Percentiles rank a stretch among this genome's conserved stretches.
Conservation (phyloP, 805 yeast genomes). For the Tetrapisispora phaffii region DNA sequence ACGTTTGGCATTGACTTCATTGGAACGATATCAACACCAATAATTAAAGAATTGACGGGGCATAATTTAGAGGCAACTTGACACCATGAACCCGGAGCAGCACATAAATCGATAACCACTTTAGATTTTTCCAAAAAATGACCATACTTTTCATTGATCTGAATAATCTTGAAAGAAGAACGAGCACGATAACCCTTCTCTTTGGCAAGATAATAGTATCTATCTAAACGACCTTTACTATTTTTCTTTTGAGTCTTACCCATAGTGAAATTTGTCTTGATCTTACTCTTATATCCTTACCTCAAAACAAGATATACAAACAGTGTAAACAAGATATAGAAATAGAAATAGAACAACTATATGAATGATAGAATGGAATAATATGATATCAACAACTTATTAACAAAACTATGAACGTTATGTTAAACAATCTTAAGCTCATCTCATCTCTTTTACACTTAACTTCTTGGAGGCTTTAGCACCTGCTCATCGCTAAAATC, state of each 20-base stretch:
- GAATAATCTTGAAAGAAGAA: constrained; percentile 91
- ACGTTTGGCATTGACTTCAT: constrained; percentile 93
- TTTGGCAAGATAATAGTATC: constrained; percentile 90
- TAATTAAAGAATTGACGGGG: constrained; percentile 85
- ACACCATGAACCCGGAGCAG: constrained; percentile 99
- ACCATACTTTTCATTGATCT: constrained; percentile 92
- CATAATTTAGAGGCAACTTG: constrained; percentile 93
- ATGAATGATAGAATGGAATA: no score
- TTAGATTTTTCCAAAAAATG: constrained; percentile 89
- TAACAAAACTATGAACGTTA: no score
- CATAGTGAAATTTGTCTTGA: constrained; percentile 35
- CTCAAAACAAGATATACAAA: no score
- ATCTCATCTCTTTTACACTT: no score
- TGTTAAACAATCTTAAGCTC: no score
- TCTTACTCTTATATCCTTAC: not conserved
- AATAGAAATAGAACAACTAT: no score
- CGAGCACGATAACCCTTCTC: constrained; percentile 98
- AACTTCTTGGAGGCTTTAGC: no score
- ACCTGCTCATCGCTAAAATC: no score
- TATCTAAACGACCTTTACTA: constrained; percentile 97
- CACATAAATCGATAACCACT: constrained; percentile 95
- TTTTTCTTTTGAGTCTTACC: constrained; percentile 91
- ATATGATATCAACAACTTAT: no score
- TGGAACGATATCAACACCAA: constrained; percentile 98
- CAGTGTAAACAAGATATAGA: no score